Evolutionary conservation across 305 asterid genomes (phyloP).

Genomic region (Fraxinus ornus): DNA sequence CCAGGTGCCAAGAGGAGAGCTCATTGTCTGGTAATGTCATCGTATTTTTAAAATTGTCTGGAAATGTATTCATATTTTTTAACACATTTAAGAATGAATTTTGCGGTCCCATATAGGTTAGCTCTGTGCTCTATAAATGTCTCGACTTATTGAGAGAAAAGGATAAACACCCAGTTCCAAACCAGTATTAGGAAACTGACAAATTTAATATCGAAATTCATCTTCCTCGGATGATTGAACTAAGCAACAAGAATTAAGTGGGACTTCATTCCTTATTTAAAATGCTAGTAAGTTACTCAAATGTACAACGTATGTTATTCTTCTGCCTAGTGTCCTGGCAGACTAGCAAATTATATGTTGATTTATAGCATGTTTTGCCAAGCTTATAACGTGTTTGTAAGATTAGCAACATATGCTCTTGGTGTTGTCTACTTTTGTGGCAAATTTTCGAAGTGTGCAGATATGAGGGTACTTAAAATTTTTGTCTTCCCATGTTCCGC

Average conservation of each 20-base stretch:
- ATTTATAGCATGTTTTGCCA: not conserved
- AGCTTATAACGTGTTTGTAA: not conserved
- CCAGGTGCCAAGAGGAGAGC: slow-evolving; percentile 96
- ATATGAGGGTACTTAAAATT: not conserved
- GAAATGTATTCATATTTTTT: slow-evolving; percentile 65
- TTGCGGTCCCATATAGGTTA: slow-evolving; percentile 11
- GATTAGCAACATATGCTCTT: not conserved
- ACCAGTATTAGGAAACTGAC: slow-evolving; percentile 1
- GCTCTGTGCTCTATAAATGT: slow-evolving; percentile 2
- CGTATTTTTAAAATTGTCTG: slow-evolving; percentile 52
- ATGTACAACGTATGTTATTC: not conserved
- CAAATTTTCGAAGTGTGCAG: not conserved
- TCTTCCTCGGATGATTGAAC: not conserved
- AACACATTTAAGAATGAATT: slow-evolving; percentile 16
- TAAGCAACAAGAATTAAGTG: not conserved
- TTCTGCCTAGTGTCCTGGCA: not conserved
- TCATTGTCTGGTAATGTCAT: slow-evolving; percentile 93
- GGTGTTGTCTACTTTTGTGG: not conserved
- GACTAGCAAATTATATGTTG: not conserved
- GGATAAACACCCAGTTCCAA: not conserved
- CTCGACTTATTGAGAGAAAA: slow-evolving; percentile 8
- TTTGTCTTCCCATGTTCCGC: not conserved
- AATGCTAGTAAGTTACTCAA: not conserved
- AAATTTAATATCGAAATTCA: not conserved
- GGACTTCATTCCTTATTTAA: not conserved